Conservation (phyloP, 2,329 filamentous ascomycete species). For the Paraconiothyrium sp. region DNA sequence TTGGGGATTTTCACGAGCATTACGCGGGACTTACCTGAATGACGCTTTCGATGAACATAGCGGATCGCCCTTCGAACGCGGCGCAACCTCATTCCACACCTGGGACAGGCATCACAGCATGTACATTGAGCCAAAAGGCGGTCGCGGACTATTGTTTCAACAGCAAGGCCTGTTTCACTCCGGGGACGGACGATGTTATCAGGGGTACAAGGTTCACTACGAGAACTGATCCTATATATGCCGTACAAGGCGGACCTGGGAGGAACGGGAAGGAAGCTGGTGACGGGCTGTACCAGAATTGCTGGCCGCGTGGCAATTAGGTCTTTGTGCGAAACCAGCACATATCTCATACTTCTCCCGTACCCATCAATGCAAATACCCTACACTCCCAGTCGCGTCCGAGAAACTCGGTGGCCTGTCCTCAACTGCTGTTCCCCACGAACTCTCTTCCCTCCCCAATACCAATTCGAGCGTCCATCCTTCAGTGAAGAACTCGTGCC, state of each 20-base stretch:
- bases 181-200: slow-evolving; percentile 61
- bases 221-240: slow-evolving; percentile 66
- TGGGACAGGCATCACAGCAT: slow-evolving; percentile 43
- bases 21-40: slow-evolving; percentile 48
- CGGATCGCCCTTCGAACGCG: slow-evolving; percentile 54
- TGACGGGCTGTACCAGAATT: not conserved
- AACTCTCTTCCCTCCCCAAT: slow-evolving; percentile 53
- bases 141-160: slow-evolving; percentile 66
- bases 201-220: slow-evolving; percentile 65
- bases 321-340: not conserved
- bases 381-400: not conserved
- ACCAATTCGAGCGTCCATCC: slow-evolving; percentile 55
- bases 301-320: not conserved
- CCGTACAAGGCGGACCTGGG: slow-evolving; percentile 32
- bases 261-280: not conserved
- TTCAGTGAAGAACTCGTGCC: slow-evolving; percentile 56
- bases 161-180: slow-evolving; percentile 62
- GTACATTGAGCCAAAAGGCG: slow-evolving; percentile 61
- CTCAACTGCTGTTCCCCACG: slow-evolving; percentile 54
- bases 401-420: slow-evolving; percentile 43
- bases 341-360: not conserved
- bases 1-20: slow-evolving; percentile 19
- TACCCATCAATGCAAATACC: not conserved
- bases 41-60: slow-evolving; percentile 46
- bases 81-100: slow-evolving; percentile 63